These are phyloP conservation scores for Rhododendron ovatum DNA, from an alignment of 148 eudicot genomes.

Conservation along the genomic window DNA sequence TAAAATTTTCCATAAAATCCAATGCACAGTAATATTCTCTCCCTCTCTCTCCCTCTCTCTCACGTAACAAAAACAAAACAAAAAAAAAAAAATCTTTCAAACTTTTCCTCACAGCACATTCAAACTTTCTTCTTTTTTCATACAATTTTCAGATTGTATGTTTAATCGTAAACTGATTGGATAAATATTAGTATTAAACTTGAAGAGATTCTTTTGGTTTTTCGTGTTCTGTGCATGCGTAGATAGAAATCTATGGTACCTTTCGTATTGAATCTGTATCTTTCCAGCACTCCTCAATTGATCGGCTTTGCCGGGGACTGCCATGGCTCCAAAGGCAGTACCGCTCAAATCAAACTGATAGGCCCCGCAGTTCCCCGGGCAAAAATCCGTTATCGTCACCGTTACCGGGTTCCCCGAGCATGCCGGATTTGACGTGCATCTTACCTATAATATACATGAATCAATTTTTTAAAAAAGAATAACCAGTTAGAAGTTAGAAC, in stretches of 20 bases:
- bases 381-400: slow-evolving; percentile 57
- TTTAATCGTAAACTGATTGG: no score
- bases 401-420: slow-evolving; percentile 66
- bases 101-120: no score
- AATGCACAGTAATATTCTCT: no score
- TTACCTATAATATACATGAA: slow-evolving; percentile 31
- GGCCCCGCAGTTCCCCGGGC: slow-evolving; percentile 51
- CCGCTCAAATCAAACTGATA: slow-evolving; percentile 78
- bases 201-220: no score
- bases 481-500: neutral
- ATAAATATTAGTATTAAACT: no score
- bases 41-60: no score
- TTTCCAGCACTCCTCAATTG: slow-evolving; percentile 51
- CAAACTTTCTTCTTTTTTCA: no score
- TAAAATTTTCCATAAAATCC: no score
- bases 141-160: no score
- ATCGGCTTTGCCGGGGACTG: slow-evolving; percentile 39
- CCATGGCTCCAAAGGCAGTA: slow-evolving; percentile 76
- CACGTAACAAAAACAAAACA: no score
- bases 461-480: neutral
- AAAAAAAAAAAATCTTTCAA: no score
- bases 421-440: slow-evolving; percentile 39
- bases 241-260: slow-evolving; percentile 20
- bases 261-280: slow-evolving; percentile 37
- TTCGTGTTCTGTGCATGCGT: no score